Conservation (phyloP, 352 stramenopile genomes). For the Phytophthora rubi region DNA sequence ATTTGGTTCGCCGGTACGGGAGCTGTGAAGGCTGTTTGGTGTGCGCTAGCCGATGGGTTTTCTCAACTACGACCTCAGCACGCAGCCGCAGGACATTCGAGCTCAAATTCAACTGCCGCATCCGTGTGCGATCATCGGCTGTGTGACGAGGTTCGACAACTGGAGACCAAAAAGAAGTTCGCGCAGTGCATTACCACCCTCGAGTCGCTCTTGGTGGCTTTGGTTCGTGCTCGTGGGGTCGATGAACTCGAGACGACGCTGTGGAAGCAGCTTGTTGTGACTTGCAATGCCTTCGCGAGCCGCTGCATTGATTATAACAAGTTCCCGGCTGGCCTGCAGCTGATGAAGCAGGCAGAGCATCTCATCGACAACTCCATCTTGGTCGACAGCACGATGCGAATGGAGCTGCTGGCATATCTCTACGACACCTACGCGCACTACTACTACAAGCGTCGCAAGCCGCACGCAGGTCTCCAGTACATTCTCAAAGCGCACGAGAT, state of each 20-base stretch:
- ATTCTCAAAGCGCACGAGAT: constrained; percentile 86
- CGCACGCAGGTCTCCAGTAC: constrained; percentile 84
- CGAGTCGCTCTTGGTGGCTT: constrained; percentile 74
- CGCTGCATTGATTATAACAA: constrained; percentile 86
- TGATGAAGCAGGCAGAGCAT: constrained; percentile 84
- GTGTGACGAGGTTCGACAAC: constrained; percentile 75
- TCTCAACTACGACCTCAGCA: constrained; percentile 21
- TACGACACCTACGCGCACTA: constrained; percentile 92
- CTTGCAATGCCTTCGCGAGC: constrained; percentile 89
- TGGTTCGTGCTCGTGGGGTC: constrained; percentile 65
- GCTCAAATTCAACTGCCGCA: not conserved
- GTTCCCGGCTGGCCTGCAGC: constrained; percentile 75
- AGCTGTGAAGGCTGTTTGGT: constrained; percentile 85
- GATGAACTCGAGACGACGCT: constrained; percentile 70
- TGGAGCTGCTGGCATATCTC: constrained; percentile 84
- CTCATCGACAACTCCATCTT: constrained; percentile 83
- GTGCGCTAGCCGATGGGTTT: constrained; percentile 66
- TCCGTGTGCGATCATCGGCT: constrained; percentile 67
- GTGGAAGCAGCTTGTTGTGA: constrained; percentile 93
- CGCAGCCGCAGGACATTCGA: not conserved
- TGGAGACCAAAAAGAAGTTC: constrained; percentile 86
- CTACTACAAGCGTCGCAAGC: constrained; percentile 88
- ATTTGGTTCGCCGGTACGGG: constrained; percentile 90
- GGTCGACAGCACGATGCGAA: constrained; percentile 47
- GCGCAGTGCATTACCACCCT: constrained; percentile 80